Percentiles rank a stretch among this genome's conserved stretches.
phyloP scores from a whole-genome alignment of 345 rosid genomes.

The Brassica carinata region DNA sequence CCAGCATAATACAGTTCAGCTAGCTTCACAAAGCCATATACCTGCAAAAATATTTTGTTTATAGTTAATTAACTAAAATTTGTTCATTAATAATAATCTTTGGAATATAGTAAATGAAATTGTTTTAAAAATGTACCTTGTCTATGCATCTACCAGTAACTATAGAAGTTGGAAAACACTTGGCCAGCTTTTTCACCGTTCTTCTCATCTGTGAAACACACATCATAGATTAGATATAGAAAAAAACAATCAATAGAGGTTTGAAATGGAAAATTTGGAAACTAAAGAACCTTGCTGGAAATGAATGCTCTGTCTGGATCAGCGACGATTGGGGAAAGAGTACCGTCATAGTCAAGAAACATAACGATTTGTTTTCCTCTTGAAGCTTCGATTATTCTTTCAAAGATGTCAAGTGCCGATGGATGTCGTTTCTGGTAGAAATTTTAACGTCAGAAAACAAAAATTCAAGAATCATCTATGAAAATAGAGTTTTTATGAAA shows the following conservation, averaged over 20 bases:
- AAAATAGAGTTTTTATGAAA: not conserved
- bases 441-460: not conserved
- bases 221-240: no score
- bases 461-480: not conserved
- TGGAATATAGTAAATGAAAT: not conserved
- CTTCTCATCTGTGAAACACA: not conserved
- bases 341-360: slow-evolving; percentile 95
- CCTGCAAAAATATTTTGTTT: not conserved
- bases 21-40: not conserved
- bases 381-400: slow-evolving; percentile 59
- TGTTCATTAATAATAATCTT: not conserved
- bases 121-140: not conserved
- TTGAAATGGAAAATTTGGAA: no score
- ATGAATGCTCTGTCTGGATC: slow-evolving; percentile 95
- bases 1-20: not conserved
- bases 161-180: no score
- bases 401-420: slow-evolving; percentile 81
- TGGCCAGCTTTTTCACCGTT: not conserved
- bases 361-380: slow-evolving; percentile 85
- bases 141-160: not conserved
- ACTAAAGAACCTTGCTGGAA: slow-evolving; percentile 76
- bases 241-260: no score
- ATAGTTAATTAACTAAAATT: no score
- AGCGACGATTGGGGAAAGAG: slow-evolving; percentile 89
- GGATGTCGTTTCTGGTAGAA: slow-evolving; percentile 63